Evolutionary conservation across 192 early-diverging fungal species (phyloP).

Genomic region (Podochytrium sp.): DNA sequence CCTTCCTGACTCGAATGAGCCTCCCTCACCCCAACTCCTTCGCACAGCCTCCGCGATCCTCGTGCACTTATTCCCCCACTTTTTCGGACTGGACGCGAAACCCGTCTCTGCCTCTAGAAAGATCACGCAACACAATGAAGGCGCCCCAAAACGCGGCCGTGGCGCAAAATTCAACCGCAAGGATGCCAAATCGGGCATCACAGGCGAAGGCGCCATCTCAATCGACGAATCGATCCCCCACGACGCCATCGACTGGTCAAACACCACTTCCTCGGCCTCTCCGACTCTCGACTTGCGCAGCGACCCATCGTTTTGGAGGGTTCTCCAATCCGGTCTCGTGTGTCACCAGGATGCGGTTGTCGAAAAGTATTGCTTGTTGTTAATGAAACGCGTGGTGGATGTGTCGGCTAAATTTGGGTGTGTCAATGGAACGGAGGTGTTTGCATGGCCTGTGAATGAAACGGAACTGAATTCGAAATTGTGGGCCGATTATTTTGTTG

Average conservation of each 20-base stretch:
- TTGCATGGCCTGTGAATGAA: background rate
- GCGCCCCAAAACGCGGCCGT: background rate
- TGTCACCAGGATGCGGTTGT: constrained; percentile 10
- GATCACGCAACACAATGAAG: background rate
- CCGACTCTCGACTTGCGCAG: constrained; percentile 10
- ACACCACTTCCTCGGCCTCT: background rate
- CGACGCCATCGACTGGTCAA: background rate
- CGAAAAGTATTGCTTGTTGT: constrained; percentile 33
- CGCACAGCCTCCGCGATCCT: background rate
- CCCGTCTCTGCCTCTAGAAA: background rate
- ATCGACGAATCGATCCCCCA: background rate
- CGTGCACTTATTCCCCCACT: constrained; percentile 14
- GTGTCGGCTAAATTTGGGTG: background rate
- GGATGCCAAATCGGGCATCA: constrained; percentile 23
- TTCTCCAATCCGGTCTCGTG: constrained; percentile 15
- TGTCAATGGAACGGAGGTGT: background rate
- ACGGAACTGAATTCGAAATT: constrained; percentile 15
- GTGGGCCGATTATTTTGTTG: constrained; percentile 56
- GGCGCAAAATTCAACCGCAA: constrained; percentile 1
- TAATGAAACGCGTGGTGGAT: constrained; percentile 39
- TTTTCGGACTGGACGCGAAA: background rate
- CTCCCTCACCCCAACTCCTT: background rate
- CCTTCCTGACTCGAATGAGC: no score
- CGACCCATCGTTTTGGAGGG: constrained; percentile 10
- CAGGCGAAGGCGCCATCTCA: background rate